phyloP scores from a whole-genome alignment of 2,329 filamentous ascomycete genomes.

The Fusarium paranaense region DNA sequence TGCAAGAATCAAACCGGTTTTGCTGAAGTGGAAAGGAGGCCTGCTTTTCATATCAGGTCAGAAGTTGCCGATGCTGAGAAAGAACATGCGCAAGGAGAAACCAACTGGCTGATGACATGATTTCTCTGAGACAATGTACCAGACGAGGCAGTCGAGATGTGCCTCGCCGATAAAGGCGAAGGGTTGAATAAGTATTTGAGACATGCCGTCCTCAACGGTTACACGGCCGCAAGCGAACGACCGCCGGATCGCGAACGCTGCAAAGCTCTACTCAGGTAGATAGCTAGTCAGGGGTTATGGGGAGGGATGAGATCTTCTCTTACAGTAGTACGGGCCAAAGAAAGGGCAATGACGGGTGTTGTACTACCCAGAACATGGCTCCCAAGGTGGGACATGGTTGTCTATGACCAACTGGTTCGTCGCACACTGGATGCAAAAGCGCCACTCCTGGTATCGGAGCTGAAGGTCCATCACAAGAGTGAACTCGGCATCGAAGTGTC shows the following conservation, averaged over 20 bases:
- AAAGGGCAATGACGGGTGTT: slow-evolving; percentile 52
- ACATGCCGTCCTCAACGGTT: slow-evolving; percentile 41
- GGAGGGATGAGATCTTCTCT: slow-evolving; percentile 45
- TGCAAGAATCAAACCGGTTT: neutral
- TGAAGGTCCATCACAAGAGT: neutral
- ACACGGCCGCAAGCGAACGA: slow-evolving; percentile 37
- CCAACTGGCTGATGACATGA: slow-evolving; percentile 28
- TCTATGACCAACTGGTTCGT: slow-evolving; percentile 31
- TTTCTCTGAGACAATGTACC: slow-evolving; percentile 43
- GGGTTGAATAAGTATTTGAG: slow-evolving; percentile 48
- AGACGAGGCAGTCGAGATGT: slow-evolving; percentile 30
- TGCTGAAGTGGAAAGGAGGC: neutral
- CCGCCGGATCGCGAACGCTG: slow-evolving; percentile 39
- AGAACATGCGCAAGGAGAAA: neutral
- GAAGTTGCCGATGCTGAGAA: slow-evolving; percentile 6
- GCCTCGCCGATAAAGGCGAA: slow-evolving; percentile 33
- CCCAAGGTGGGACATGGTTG: slow-evolving; percentile 28
- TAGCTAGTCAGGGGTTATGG: slow-evolving; percentile 10
- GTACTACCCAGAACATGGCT: slow-evolving; percentile 46
- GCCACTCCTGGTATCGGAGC: neutral
- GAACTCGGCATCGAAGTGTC: neutral
- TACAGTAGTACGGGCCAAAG: slow-evolving; percentile 48
- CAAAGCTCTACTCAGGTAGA: slow-evolving; percentile 25
- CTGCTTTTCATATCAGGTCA: slow-evolving; percentile 36
- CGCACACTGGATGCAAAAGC: slow-evolving; percentile 10